These are phyloP conservation scores for Mercurialis annua DNA, from an alignment of 345 rosid species.

Conservation along the genomic window DNA sequence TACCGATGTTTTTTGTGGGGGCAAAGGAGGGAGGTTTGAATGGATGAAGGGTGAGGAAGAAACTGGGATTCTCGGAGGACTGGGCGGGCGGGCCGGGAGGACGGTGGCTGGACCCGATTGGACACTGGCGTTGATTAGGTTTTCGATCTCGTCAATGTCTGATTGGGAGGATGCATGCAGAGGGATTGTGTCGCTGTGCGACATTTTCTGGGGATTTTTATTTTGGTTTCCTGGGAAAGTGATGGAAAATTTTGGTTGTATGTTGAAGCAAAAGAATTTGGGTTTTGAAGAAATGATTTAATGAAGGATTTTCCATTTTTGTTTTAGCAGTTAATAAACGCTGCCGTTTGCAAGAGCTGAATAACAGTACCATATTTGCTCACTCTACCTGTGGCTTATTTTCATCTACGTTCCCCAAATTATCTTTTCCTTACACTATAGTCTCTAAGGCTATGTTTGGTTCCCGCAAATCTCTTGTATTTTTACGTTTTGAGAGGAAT, in stretches of 20 bases:
- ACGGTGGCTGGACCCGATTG: conserved; percentile 71
- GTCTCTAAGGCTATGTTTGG: no score
- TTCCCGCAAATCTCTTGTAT: no score
- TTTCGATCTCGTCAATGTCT: conserved; percentile 99
- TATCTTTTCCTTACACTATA: no score
- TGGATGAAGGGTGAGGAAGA: conserved; percentile 64
- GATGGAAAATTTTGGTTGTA: conserved; percentile 10
- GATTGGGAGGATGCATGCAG: conserved; percentile 85
- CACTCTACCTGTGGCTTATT: no score
- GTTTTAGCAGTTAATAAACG: no score
- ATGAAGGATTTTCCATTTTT: no score
- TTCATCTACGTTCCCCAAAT: no score
- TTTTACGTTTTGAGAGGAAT: no score
- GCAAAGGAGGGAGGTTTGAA: conserved; percentile 60
- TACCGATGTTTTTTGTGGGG: conserved; percentile 38
- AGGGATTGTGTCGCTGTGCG: conserved; percentile 79
- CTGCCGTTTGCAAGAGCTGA: no score
- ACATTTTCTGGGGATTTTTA: conserved; percentile 39
- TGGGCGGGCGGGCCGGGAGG: conserved; percentile 77
- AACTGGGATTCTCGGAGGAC: conserved; percentile 83
- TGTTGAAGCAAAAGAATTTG: background rate
- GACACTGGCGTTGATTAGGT: conserved; percentile 73
- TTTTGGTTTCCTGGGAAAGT: conserved; percentile 17
- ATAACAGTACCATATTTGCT: no score
- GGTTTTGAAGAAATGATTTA: background rate